These are phyloP conservation scores for Amanita polypyramis DNA, from an alignment of 768 basidiomycete species.

Conservation along the genomic window DNA sequence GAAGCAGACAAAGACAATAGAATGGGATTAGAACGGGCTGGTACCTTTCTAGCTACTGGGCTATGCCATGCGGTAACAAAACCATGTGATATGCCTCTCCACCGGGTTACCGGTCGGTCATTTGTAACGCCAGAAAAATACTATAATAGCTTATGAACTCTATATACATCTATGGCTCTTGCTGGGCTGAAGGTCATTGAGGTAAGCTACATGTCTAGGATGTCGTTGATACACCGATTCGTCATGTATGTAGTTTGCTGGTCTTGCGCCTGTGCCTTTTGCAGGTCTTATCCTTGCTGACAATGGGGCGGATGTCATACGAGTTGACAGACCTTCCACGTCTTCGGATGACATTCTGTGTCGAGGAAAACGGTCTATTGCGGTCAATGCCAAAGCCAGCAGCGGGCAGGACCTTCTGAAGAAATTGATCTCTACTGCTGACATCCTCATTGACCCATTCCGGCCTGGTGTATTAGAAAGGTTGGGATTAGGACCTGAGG, in stretches of 20 bases:
- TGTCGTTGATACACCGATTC: background rate
- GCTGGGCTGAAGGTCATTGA: slow-evolving; percentile 41
- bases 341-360: slow-evolving; percentile 42
- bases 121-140: no score
- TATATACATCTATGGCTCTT: slow-evolving; percentile 29
- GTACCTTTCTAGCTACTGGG: no score
- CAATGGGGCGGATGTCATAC: slow-evolving; percentile 67
- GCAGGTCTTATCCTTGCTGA: slow-evolving; percentile 71
- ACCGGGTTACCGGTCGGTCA: no score
- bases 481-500: slow-evolving; percentile 64
- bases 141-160: background rate
- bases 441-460: slow-evolving; percentile 78
- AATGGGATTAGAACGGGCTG: no score
- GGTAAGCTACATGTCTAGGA: slow-evolving; percentile 15
- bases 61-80: no score
- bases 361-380: slow-evolving; percentile 68
- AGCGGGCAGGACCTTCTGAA: slow-evolving; percentile 46
- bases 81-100: no score
- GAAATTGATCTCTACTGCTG: slow-evolving; percentile 53
- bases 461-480: slow-evolving; percentile 76
- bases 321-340: slow-evolving; percentile 55
- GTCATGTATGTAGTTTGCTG: slow-evolving; percentile 48
- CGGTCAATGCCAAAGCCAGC: slow-evolving; percentile 52
- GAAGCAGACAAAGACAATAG: no score
- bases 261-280: slow-evolving; percentile 75